These are phyloP conservation scores for Cutaneotrichosporon sp. DNA, from an alignment of 1,284 basidiomycete species.

Conservation along the genomic window DNA sequence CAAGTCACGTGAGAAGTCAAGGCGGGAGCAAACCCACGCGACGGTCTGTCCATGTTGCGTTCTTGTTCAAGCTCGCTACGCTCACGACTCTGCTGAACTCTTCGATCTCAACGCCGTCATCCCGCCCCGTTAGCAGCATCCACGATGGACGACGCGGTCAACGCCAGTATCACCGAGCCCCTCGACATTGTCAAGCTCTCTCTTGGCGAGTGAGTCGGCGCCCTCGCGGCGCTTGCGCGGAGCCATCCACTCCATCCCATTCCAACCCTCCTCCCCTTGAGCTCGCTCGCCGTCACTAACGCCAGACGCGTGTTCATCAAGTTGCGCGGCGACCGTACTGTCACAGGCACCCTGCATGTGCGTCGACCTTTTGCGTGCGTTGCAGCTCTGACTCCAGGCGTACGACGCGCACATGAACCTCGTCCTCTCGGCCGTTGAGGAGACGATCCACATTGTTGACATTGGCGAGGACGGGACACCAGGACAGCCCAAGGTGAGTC, in stretches of 20 bases:
- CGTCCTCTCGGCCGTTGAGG: conserved; percentile 94
- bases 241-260: too few species aligned
- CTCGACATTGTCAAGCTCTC: conserved; percentile 96
- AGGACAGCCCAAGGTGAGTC: conserved; percentile 49
- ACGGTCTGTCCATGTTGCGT: neutral
- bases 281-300: conserved; percentile 40
- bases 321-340: conserved; percentile 86
- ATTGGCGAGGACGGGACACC: conserved; percentile 51
- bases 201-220: conserved; percentile 93
- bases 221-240: too few species aligned
- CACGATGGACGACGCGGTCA: conserved; percentile 54
- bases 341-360: conserved; percentile 90
- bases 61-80: neutral
- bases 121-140: neutral
- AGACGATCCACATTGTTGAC: conserved; percentile 89
- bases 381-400: conserved; percentile 56
- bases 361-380: conserved; percentile 32
- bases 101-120: neutral
- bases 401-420: conserved; percentile 99
- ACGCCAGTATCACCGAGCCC: conserved; percentile 79
- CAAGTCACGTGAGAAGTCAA: neutral
- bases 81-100: neutral
- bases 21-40: neutral
- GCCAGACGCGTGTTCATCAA: conserved; percentile 55
- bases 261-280: neutral